Percentiles rank a stretch among this genome's conserved stretches.
Evolutionary conservation across 768 basidiomycete genomes (phyloP).

Genomic region (Psilocybe sp.): DNA sequence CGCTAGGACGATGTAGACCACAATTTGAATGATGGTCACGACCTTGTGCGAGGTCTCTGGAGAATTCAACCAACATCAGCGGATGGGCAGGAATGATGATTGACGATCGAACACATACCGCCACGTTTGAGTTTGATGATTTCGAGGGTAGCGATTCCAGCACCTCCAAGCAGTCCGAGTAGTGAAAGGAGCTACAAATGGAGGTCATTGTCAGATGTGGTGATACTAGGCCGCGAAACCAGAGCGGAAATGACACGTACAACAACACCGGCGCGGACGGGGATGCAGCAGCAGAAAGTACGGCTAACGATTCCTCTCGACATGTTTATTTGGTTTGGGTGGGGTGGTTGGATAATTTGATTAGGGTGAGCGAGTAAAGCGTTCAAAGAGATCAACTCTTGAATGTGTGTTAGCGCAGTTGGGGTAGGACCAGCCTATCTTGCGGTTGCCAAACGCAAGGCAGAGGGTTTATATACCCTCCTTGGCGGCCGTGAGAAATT

Average conservation of each 20-base stretch:
- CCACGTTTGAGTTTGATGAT: constrained; percentile 31
- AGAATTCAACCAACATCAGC: constrained; percentile 1
- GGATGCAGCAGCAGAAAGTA: constrained; percentile 50
- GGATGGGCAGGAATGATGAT: neutral
- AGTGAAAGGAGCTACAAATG: constrained; percentile 34
- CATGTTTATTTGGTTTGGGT: constrained; percentile 10
- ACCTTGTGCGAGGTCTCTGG: constrained; percentile 33
- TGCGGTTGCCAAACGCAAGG: constrained; percentile 7
- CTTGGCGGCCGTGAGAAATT: constrained; percentile 20
- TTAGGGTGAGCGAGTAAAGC: constrained; percentile 9
- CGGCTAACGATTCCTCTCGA: constrained; percentile 37
- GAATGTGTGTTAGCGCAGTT: constrained; percentile 19
- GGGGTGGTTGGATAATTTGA: constrained; percentile 10
- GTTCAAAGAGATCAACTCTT: constrained; percentile 29
- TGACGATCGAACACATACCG: constrained; percentile 15
- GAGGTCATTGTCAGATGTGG: neutral
- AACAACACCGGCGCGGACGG: constrained; percentile 45
- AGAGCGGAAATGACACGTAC: constrained; percentile 24
- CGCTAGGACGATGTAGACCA: constrained; percentile 39
- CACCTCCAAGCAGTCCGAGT: constrained; percentile 44
- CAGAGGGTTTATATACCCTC: constrained; percentile 31
- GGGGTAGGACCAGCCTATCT: constrained; percentile 48
- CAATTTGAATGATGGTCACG: constrained; percentile 38
- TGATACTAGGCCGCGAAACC: neutral
- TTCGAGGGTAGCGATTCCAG: constrained; percentile 34